A percentile compares a stretch with the other conserved stretches of the same genome.
phyloP scores from a whole-genome alignment of 2,329 filamentous ascomycete species.

The Trichoderma sp. region DNA sequence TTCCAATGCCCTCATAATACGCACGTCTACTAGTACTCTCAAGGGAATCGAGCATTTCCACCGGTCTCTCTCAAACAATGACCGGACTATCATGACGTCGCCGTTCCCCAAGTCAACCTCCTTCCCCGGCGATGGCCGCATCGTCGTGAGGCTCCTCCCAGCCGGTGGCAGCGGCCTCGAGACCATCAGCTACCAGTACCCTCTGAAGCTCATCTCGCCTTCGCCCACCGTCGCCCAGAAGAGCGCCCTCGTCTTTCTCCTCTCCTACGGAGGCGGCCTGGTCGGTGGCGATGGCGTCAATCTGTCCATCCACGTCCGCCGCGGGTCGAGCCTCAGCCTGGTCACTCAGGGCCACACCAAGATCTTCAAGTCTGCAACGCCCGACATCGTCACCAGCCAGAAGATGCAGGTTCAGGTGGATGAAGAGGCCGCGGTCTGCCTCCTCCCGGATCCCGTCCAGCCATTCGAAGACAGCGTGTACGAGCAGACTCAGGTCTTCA shows the following conservation, averaged over 20 bases:
- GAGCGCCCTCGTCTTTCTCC: slow-evolving; percentile 80
- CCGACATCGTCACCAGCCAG: slow-evolving; percentile 60
- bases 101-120: slow-evolving; percentile 77
- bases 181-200: slow-evolving; percentile 85
- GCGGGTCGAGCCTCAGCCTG: slow-evolving; percentile 66
- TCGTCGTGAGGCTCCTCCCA: slow-evolving; percentile 73
- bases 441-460: slow-evolving; percentile 89
- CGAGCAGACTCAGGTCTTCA: slow-evolving; percentile 80
- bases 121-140: slow-evolving; percentile 74
- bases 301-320: slow-evolving; percentile 67
- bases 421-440: slow-evolving; percentile 58
- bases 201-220: slow-evolving; percentile 88
- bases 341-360: slow-evolving; percentile 86
- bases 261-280: slow-evolving; percentile 93
- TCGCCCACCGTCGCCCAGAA: slow-evolving; percentile 63
- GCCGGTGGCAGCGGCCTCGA: slow-evolving; percentile 71
- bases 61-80: slow-evolving; percentile 25
- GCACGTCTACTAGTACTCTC: background rate
- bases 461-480: slow-evolving; percentile 85
- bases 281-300: slow-evolving; percentile 83
- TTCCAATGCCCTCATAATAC: background rate
- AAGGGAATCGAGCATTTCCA: background rate
- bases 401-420: slow-evolving; percentile 55
- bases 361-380: slow-evolving; percentile 77
- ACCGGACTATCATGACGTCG: slow-evolving; percentile 42